Evolutionary conservation across 768 basidiomycete genomes (phyloP), one percentile per base, ranked within the genome.

Genomic region (Leccinum broughii): DNA sequence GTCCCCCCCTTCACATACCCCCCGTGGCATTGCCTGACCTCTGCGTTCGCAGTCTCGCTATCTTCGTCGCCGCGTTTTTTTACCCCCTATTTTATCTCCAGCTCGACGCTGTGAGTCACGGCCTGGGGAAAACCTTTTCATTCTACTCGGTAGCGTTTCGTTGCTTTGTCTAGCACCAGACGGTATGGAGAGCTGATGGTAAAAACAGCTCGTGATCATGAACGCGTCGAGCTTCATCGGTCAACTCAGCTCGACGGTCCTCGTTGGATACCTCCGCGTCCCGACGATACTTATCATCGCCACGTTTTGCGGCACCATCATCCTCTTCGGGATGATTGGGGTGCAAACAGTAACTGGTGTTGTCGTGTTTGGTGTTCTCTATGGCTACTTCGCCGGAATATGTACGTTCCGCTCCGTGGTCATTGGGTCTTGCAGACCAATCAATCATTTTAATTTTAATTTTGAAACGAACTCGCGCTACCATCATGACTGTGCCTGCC

Each of bases 81-180:
- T 83, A 81, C 58, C 84, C 85, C 1, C 72, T 85, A 28, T 87
- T 85, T 72, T 87, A 84, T 66, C 71, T 88, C 24, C 86, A 88
- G 62, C 73, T 87, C 15, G 77, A 83, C 50, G 77, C 85, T 1
- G 76, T 81, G 22, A 75, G 73, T 54, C 82, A 83, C 51, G 80
- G 78, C 1, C 71, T 85, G 17, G 70, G 75, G 32, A 70, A 76
- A 3, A 71, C 68, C 6, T 72, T 87, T n/a, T 83, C 86, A 0
- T 87, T 87, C 62, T 86, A 86, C 64, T 80, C 79, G 46, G 86
- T 85, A 73, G 66, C 44, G 77, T 70, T 22, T 39, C n/a, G 6
- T 13, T 41, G 28, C 30, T 54, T 35, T 37, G 2, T 26, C 44
- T 4, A 10, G 2, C 3, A 20, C 5, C 6, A 44, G 54, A 28